Evolutionary conservation across 2,329 filamentous ascomycete genomes (phyloP).

Genomic region (Gyromitra esculenta): DNA sequence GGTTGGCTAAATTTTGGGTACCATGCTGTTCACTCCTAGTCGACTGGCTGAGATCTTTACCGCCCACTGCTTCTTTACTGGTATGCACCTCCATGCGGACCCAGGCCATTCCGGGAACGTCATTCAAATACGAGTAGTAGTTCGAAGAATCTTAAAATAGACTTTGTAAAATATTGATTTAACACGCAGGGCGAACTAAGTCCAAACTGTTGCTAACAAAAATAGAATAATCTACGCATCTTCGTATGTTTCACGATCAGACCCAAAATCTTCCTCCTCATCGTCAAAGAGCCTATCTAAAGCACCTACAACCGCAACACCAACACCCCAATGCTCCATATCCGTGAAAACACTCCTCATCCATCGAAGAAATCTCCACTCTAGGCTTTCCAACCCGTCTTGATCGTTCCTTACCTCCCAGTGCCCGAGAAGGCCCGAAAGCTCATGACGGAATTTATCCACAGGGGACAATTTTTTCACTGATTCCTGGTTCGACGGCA

Average conservation of each 20-base stretch:
- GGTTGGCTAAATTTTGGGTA: no score
- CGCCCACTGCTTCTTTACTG: no score
- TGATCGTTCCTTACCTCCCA: conserved; percentile 55
- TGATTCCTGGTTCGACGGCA: conserved; percentile 28
- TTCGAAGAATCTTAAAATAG: conserved; percentile 7
- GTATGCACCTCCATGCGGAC: no score
- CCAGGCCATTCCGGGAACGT: no score
- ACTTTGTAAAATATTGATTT: background rate
- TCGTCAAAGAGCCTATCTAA: conserved; percentile 48
- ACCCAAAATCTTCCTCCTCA: conserved; percentile 31
- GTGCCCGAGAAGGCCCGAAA: conserved; percentile 55
- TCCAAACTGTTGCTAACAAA: background rate
- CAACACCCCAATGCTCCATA: conserved; percentile 57
- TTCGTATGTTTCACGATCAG: conserved; percentile 17
- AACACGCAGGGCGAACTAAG: background rate
- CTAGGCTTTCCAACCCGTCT: conserved; percentile 55
- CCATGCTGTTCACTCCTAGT: no score
- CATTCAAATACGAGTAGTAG: background rate
- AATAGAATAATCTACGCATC: conserved; percentile 28
- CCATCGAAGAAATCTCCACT: conserved; percentile 57
- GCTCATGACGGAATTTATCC: conserved; percentile 56
- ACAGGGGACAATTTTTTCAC: conserved; percentile 47
- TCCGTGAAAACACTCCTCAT: conserved; percentile 57
- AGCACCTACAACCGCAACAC: conserved; percentile 52
- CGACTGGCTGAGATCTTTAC: no score